These are phyloP conservation scores for Ustilago cynodontis DNA, from an alignment of 1,284 basidiomycete species.

Conservation along the genomic window DNA sequence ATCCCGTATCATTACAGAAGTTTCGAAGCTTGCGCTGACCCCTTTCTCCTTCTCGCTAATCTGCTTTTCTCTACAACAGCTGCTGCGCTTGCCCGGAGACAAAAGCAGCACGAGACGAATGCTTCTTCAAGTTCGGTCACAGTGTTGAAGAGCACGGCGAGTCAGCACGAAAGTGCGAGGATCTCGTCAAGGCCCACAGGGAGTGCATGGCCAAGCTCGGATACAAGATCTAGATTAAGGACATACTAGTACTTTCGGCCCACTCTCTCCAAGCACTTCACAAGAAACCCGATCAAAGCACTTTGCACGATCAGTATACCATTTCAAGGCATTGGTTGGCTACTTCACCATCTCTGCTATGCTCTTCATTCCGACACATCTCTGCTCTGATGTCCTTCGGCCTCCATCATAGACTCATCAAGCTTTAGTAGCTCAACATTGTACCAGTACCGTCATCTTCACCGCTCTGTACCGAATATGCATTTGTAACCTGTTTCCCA, in stretches of 20 bases:
- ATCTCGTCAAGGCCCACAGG: slow-evolving; percentile 82
- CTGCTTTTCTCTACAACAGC: slow-evolving; percentile 47
- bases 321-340: not conserved
- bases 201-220: slow-evolving; percentile 84
- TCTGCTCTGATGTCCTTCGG: not conserved
- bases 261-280: too few relatives aligned
- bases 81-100: slow-evolving; percentile 97
- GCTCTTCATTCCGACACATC: not conserved
- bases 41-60: not conserved
- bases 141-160: slow-evolving; percentile 75
- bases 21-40: not conserved
- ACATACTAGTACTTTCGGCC: too few relatives aligned
- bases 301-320: slow-evolving; percentile 12
- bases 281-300: not conserved
- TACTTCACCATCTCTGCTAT: not conserved
- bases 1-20: not conserved
- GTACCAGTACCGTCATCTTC: slow-evolving; percentile 24
- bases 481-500: not conserved
- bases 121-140: slow-evolving; percentile 80
- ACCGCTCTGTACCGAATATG: slow-evolving; percentile 37
- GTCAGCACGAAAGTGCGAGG: slow-evolving; percentile 82
- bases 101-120: slow-evolving; percentile 89
- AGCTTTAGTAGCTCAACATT: slow-evolving; percentile 7
- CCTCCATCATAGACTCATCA: not conserved
- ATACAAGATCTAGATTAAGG: slow-evolving; percentile 61